Conservation (phyloP, 2,329 filamentous ascomycete species). For the Arthrobotrys pseudoclavata region DNA sequence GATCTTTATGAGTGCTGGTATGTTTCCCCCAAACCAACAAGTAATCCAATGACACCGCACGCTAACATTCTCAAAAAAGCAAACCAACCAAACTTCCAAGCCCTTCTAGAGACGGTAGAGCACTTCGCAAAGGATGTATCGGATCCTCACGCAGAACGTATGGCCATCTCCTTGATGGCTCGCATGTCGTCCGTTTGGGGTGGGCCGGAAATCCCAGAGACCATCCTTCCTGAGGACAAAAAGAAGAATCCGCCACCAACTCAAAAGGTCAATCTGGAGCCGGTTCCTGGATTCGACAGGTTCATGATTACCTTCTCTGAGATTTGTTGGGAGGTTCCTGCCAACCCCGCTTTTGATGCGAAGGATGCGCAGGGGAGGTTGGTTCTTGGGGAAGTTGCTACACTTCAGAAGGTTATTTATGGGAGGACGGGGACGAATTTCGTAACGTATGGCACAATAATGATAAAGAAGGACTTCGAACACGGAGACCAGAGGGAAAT, state of each 20-base stretch:
- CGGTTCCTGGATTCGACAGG: slow-evolving; percentile 86
- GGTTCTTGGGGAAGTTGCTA: slow-evolving; percentile 88
- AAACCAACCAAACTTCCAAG: slow-evolving; percentile 92
- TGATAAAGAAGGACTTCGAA: no score
- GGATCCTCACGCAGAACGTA: slow-evolving; percentile 76
- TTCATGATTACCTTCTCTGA: slow-evolving; percentile 92
- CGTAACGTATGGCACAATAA: slow-evolving; percentile 69
- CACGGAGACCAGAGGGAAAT: no score
- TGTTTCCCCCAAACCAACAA: slow-evolving; percentile 62
- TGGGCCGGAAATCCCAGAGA: slow-evolving; percentile 77
- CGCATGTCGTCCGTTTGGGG: slow-evolving; percentile 92
- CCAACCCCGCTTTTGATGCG: slow-evolving; percentile 82
- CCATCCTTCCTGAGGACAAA: slow-evolving; percentile 62
- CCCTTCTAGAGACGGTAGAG: slow-evolving; percentile 86
- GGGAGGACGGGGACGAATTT: slow-evolving; percentile 88
- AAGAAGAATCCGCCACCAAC: slow-evolving; percentile 66
- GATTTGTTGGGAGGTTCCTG: slow-evolving; percentile 89
- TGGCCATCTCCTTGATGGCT: slow-evolving; percentile 85
- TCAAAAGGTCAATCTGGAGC: slow-evolving; percentile 69
- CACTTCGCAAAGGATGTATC: slow-evolving; percentile 83
- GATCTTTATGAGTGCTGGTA: slow-evolving; percentile 85
- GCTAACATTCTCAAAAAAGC: slow-evolving; percentile 65
- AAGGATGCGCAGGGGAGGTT: slow-evolving; percentile 90
- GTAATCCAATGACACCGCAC: not conserved
- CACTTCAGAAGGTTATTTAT: slow-evolving; percentile 89